These are phyloP conservation scores for Candida berthetii DNA, from an alignment of 805 yeast genomes.

Conservation along the genomic window DNA sequence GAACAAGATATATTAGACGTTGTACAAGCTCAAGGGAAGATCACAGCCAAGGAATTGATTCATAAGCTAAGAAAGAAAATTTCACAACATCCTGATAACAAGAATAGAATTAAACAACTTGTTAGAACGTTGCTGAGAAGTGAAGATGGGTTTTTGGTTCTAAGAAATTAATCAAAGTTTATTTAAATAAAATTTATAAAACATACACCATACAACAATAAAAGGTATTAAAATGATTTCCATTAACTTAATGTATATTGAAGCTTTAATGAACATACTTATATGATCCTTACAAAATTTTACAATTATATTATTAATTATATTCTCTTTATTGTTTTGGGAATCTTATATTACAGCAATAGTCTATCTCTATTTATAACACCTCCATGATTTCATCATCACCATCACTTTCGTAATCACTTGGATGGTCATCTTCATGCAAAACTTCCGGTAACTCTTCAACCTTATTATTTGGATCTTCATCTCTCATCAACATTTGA, in stretches of 20 bases:
- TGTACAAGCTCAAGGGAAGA: constrained; percentile 34
- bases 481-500: constrained; percentile 91
- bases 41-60: constrained; percentile 59
- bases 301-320: too few species aligned
- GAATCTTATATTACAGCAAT: too few species aligned
- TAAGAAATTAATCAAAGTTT: constrained; percentile 3
- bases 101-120: constrained; percentile 48
- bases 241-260: too few species aligned
- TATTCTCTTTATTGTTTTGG: too few species aligned
- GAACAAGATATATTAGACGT: constrained; percentile 66
- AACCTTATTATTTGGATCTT: constrained; percentile 42
- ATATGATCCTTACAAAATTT: too few species aligned
- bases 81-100: constrained; percentile 57
- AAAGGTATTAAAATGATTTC: too few species aligned
- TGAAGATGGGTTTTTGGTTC: constrained; percentile 25
- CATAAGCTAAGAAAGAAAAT: constrained; percentile 56
- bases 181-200: not conserved
- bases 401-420: constrained; percentile 11
- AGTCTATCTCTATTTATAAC: constrained; percentile 9
- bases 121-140: constrained; percentile 53
- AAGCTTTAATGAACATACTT: too few species aligned
- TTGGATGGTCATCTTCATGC: constrained; percentile 41
- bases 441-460: constrained; percentile 41
- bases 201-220: too few species aligned
- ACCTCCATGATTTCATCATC: constrained; percentile 29